Conservation (phyloP, 1,284 basidiomycete genomes). For the Amylostereum chailletii region DNA sequence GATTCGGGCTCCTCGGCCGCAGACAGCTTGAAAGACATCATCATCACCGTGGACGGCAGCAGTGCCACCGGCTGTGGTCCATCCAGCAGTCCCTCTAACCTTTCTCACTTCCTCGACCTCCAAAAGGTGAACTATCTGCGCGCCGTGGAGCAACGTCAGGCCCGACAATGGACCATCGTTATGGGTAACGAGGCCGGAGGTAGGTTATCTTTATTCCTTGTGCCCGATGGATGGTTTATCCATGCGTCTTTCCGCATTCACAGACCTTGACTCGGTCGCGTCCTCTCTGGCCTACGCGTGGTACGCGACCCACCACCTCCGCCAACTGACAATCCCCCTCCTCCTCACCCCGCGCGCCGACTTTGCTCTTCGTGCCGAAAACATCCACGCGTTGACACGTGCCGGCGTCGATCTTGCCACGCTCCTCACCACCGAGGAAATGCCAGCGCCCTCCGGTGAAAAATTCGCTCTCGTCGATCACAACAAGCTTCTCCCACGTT, state of each 20-base stretch:
- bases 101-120: constrained; percentile 22
- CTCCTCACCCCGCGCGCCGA: constrained; percentile 65
- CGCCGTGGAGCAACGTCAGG: constrained; percentile 32
- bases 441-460: constrained; percentile 48
- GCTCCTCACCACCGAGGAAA: constrained; percentile 52
- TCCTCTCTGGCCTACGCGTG: constrained; percentile 79
- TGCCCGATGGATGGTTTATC: constrained; percentile 1
- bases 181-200: constrained; percentile 94
- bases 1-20: not conserved
- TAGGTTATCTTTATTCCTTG: constrained; percentile 25
- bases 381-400: constrained; percentile 62
- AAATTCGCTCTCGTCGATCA: constrained; percentile 85
- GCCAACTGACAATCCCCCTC: constrained; percentile 59
- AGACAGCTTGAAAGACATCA: not conserved
- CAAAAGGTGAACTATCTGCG: constrained; percentile 38
- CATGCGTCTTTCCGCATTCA: constrained; percentile 1
- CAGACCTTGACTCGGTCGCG: constrained; percentile 85
- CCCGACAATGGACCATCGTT: constrained; percentile 66
- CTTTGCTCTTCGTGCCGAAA: constrained; percentile 80
- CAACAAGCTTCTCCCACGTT: constrained; percentile 59
- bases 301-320: constrained; percentile 44
- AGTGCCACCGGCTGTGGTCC: not conserved
- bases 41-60: too few species aligned
- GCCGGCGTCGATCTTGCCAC: constrained; percentile 41
- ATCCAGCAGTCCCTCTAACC: not conserved